Evolutionary conservation across 164 flowering plant genomes (phyloP).

Genomic region (Cinnamomum micranthum): DNA sequence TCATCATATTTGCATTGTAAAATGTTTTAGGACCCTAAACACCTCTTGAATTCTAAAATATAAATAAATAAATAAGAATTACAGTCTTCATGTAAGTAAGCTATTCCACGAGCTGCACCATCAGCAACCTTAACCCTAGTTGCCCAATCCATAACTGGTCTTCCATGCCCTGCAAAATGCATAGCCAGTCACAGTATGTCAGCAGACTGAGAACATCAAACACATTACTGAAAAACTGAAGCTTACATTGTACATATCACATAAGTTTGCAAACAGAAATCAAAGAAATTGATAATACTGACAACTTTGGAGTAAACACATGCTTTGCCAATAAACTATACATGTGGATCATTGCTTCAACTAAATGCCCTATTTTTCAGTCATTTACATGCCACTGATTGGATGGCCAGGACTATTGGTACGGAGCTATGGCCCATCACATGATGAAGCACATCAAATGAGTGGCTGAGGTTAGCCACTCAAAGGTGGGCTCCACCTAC

Average conservation of each 20-base stretch:
- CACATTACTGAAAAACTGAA: background rate
- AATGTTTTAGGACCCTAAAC: no score
- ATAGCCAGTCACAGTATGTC: background rate
- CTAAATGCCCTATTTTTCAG: background rate
- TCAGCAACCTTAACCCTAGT: slow-evolving; percentile 64
- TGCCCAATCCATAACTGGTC: slow-evolving; percentile 68
- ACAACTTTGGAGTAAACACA: background rate
- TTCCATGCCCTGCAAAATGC: slow-evolving; percentile 41
- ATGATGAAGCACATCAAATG: background rate
- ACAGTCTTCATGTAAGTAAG: slow-evolving; percentile 96
- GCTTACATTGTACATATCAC: background rate
- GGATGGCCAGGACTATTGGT: background rate
- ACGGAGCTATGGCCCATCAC: background rate
- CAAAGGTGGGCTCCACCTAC: background rate
- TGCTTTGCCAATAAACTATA: background rate
- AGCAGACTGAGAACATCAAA: background rate
- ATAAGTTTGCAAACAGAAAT: slow-evolving; percentile 4
- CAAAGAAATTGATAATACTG: background rate
- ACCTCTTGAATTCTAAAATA: no score
- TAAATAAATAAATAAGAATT: slow-evolving; percentile 16
- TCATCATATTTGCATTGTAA: no score
- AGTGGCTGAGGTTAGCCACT: background rate
- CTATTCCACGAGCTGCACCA: slow-evolving; percentile 92
- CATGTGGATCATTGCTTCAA: background rate
- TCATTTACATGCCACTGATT: background rate